Evolutionary conservation across 371 early-diverging fungal genomes (phyloP).

Genomic region (Lichtheimia ramosa): DNA sequence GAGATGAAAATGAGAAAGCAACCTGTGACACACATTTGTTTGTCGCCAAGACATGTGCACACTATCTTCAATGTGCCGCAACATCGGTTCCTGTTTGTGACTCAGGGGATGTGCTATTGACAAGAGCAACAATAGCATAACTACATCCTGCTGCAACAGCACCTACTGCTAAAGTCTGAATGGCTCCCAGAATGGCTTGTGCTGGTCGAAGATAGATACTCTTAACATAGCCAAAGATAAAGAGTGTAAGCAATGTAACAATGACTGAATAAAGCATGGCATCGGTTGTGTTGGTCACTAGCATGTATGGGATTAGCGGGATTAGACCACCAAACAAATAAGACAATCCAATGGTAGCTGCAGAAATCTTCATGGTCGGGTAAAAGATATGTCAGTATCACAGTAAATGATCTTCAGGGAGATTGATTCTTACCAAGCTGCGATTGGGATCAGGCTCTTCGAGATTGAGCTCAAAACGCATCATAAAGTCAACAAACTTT

Average conservation of each 20-base stretch:
- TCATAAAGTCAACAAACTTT: constrained; percentile 74
- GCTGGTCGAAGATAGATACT: constrained; percentile 55
- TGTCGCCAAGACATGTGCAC: no score
- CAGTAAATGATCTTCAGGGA: neutral
- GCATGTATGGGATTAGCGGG: constrained; percentile 68
- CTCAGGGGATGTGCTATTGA: constrained; percentile 9
- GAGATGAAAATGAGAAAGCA: neutral
- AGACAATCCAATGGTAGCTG: constrained; percentile 66
- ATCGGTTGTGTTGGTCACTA: constrained; percentile 34
- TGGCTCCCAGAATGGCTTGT: constrained; percentile 46
- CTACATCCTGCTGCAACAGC: constrained; percentile 64
- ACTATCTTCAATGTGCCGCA: no score
- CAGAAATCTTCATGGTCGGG: constrained; percentile 44
- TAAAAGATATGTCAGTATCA: neutral
- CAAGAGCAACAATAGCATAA: constrained; percentile 41
- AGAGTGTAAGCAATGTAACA: constrained; percentile 59
- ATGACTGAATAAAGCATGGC: constrained; percentile 57
- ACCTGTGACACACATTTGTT: no score
- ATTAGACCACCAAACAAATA: constrained; percentile 73
- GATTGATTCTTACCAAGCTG: constrained; percentile 53
- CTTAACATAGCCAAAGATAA: constrained; percentile 71
- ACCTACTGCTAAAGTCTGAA: constrained; percentile 65
- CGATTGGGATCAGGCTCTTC: constrained; percentile 64
- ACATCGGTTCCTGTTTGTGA: no score
- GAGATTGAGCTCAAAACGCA: constrained; percentile 71